A percentile compares a stretch with the other conserved stretches of the same genome.
These are phyloP conservation scores for Cucumis sativus DNA, from an alignment of 306 rosid genomes.

Conservation along the genomic window Cucumber_9930_V3 NC_026661.2:11751501-11752000, in stretches of 20 bases:
- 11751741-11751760: neutral
- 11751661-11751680: neutral
- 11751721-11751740: neutral
- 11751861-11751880: constrained; percentile 2
- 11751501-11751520: neutral
- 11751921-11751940: no score
- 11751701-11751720: neutral
- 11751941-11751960: neutral
- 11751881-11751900: neutral
- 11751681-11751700: neutral
- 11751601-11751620: neutral
- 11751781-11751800: neutral
- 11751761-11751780: neutral
- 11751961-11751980: neutral
- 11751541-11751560: no score
- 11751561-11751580: neutral
- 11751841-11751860: constrained; percentile 1
- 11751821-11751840: constrained; percentile 9
- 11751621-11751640: neutral
- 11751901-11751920: neutral
- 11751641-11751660: neutral
- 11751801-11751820: constrained; percentile 10
- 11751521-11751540: neutral
- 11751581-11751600: no score
- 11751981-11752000: neutral